A percentile compares a stretch with the other conserved stretches of the same genome.
Evolutionary conservation across 495 filamentous ascomycete species (phyloP).

Genomic region (Penicillium malachiteum): DNA sequence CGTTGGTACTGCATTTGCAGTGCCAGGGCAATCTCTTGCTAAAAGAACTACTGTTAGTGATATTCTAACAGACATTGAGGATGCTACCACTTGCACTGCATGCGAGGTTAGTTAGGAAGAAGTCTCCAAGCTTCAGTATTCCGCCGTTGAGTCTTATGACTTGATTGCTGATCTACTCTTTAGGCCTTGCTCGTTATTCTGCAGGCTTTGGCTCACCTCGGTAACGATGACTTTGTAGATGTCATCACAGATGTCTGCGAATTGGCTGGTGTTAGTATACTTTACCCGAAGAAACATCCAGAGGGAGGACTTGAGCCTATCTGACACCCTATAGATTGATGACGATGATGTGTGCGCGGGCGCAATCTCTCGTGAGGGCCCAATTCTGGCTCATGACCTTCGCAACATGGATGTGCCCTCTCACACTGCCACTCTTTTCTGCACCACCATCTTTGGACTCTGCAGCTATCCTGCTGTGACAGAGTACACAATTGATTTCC

Average conservation of each 20-base stretch:
- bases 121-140: not conserved
- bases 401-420: constrained; percentile 46
- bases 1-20: constrained; percentile 13
- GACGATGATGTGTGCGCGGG: constrained; percentile 51
- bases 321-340: constrained; percentile 20
- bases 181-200: constrained; percentile 44
- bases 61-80: constrained; percentile 37
- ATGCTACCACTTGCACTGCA: constrained; percentile 42
- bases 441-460: constrained; percentile 48
- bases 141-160: not conserved
- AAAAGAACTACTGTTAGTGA: constrained; percentile 17
- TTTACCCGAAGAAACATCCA: not conserved
- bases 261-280: constrained; percentile 32
- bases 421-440: constrained; percentile 47
- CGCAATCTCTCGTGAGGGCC: constrained; percentile 45
- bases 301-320: too few relatives aligned
- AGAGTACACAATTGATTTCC: constrained; percentile 41
- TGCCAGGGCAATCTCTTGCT: constrained; percentile 2
- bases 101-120: constrained; percentile 39
- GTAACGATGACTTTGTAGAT: constrained; percentile 40
- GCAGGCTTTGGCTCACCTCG: constrained; percentile 41
- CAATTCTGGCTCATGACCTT: constrained; percentile 48
- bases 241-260: constrained; percentile 47
- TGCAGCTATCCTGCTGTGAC: constrained; percentile 47
- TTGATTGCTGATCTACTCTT: not conserved